Evolutionary conservation across 2,329 filamentous ascomycete species (phyloP).

Genomic region (Scytalidium lignicola): DNA sequence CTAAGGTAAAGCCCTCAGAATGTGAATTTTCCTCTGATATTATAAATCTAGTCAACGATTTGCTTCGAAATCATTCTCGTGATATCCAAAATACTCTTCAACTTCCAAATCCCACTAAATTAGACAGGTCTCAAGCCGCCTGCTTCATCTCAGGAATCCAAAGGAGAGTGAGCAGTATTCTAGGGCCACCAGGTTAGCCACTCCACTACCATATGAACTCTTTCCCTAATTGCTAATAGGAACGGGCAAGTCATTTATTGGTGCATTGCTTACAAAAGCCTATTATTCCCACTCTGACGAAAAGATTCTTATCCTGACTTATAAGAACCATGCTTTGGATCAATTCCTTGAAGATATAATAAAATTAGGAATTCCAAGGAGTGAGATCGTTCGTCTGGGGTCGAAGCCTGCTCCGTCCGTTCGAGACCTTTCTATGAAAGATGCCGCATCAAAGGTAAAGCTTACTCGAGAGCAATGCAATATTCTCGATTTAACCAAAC

Average conservation of each 20-base stretch:
- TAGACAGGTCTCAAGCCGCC: constrained; percentile 50
- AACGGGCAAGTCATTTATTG: constrained; percentile 72
- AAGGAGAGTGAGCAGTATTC: constrained; percentile 55
- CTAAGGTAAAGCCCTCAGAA: too few relatives aligned
- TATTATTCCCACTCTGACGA: constrained; percentile 44
- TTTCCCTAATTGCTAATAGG: constrained; percentile 34
- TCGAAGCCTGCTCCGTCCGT: constrained; percentile 43
- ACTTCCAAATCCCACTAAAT: constrained; percentile 29
- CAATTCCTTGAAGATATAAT: constrained; percentile 62
- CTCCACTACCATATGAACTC: constrained; percentile 1
- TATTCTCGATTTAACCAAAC: too few relatives aligned
- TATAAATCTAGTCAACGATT: too few relatives aligned
- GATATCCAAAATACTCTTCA: constrained; percentile 24
- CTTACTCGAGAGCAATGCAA: too few relatives aligned
- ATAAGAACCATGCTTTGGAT: constrained; percentile 63
- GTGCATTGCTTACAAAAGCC: constrained; percentile 54
- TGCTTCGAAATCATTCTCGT: constrained; percentile 17
- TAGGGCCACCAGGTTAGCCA: constrained; percentile 57
- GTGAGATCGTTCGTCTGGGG: constrained; percentile 57
- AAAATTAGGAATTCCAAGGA: constrained; percentile 47
- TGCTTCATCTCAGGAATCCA: constrained; percentile 51
- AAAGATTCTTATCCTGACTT: constrained; percentile 59
- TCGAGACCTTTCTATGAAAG: constrained; percentile 29
- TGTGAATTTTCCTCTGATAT: constrained; percentile 4
- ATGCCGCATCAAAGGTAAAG: too few relatives aligned